Conservation (phyloP, 1,284 basidiomycete genomes). For the Ceratobasidium sp. region DNA sequence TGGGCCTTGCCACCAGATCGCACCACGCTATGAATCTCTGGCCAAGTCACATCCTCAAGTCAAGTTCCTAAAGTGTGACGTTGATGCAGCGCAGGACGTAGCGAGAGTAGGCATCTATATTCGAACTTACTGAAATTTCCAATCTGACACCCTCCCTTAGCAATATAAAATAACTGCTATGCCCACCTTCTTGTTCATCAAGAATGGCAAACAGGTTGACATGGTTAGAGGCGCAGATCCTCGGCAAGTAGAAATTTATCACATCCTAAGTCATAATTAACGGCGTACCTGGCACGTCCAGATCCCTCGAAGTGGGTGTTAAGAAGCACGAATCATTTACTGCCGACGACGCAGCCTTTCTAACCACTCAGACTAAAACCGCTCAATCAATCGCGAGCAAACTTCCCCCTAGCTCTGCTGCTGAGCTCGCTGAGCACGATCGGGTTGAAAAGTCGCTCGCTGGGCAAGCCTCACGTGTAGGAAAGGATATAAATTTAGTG, state of each 20-base stretch:
- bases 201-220: conserved; percentile 36
- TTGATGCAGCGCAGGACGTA: conserved; percentile 25
- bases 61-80: conserved; percentile 26
- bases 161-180: conserved; percentile 17
- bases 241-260: background rate
- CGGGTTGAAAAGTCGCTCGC: conserved; percentile 2
- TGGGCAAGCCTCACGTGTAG: background rate
- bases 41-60: conserved; percentile 15
- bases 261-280: background rate
- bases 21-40: conserved; percentile 18
- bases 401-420: conserved; percentile 14
- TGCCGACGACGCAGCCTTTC: conserved; percentile 24
- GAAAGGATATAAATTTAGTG: conserved; percentile 10
- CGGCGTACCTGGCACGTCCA: background rate
- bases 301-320: conserved; percentile 28
- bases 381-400: conserved; percentile 4
- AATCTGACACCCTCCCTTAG: background rate
- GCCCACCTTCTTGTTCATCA: conserved; percentile 39
- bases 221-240: conserved; percentile 37
- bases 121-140: background rate
- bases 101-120: background rate
- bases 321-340: conserved; percentile 29
- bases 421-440: background rate
- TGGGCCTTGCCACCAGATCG: conserved; percentile 31
- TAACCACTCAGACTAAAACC: conserved; percentile 7